phyloP scores from a whole-genome alignment of 768 basidiomycete species.

The Lactarius trivialis region DNA sequence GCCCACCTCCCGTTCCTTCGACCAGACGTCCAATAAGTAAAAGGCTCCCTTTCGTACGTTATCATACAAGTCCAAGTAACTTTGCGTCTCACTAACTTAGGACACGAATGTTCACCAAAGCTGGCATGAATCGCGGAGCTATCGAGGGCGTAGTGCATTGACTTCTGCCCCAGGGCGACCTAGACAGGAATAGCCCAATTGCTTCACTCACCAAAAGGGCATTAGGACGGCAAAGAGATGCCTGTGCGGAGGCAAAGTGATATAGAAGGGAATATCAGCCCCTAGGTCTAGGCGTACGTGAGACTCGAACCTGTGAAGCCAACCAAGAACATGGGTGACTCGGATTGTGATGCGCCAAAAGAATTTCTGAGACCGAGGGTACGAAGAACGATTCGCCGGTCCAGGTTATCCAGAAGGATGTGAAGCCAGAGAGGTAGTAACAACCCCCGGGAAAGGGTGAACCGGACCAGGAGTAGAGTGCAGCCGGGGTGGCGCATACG shows the following conservation, averaged over 20 bases:
- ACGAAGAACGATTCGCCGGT: slow-evolving; percentile 18
- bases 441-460: slow-evolving; percentile 17
- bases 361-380: slow-evolving; percentile 10
- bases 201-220: slow-evolving; percentile 4
- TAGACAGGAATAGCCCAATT: neutral
- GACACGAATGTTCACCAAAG: slow-evolving; percentile 1
- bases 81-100: slow-evolving; percentile 2
- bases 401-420: slow-evolving; percentile 20
- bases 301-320: neutral
- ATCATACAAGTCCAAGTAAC: slow-evolving; percentile 4
- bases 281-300: neutral
- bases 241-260: neutral
- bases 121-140: slow-evolving; percentile 18
- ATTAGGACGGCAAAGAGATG: slow-evolving; percentile 17
- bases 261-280: slow-evolving; percentile 9
- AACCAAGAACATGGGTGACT: slow-evolving; percentile 12
- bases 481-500: slow-evolving; percentile 7
- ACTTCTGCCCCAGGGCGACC: slow-evolving; percentile 5
- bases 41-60: neutral
- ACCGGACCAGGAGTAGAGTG: neutral
- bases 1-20: neutral
- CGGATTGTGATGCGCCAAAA: slow-evolving; percentile 11
- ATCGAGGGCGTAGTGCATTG: slow-evolving; percentile 4
- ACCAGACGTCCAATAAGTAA: slow-evolving; percentile 9
- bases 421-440: slow-evolving; percentile 14